Percentiles rank a stretch among this genome's conserved stretches.
phyloP scores from a whole-genome alignment of 306 rosid species.

The Corylus heterophylla region DNA sequence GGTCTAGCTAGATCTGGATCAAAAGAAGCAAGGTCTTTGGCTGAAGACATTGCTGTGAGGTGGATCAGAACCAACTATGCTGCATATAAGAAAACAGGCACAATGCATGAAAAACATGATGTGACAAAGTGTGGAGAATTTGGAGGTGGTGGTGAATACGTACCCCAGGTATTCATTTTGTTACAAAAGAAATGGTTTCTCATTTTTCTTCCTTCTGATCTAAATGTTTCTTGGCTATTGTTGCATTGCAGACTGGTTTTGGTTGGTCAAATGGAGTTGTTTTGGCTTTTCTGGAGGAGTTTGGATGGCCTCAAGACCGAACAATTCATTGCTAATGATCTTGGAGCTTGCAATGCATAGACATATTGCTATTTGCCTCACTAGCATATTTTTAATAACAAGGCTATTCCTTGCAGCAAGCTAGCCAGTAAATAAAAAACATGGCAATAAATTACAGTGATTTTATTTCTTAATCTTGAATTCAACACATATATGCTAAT shows the following conservation, averaged over 20 bases:
- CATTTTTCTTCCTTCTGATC: too few species aligned
- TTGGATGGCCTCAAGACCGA: slow-evolving; percentile 87
- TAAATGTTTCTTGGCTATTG: too few species aligned
- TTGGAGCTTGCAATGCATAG: slow-evolving; percentile 1
- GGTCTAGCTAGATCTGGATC: slow-evolving; percentile 68
- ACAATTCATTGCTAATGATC: slow-evolving; percentile 46
- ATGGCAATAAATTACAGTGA: neutral
- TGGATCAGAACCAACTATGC: slow-evolving; percentile 85
- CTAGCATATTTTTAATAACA: neutral
- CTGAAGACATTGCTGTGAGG: slow-evolving; percentile 67
- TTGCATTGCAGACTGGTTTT: slow-evolving; percentile 83
- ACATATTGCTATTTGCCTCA: neutral
- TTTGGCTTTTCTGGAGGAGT: slow-evolving; percentile 90
- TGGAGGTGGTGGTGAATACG: slow-evolving; percentile 89
- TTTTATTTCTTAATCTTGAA: neutral
- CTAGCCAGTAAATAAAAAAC: neutral
- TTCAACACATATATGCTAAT: neutral
- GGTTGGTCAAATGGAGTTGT: slow-evolving; percentile 97
- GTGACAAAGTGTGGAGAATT: slow-evolving; percentile 69
- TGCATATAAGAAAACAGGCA: slow-evolving; percentile 65
- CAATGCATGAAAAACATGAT: slow-evolving; percentile 82
- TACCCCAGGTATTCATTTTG: slow-evolving; percentile 58
- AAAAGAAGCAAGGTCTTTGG: slow-evolving; percentile 71
- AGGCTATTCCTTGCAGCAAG: neutral
- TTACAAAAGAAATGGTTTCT: too few species aligned